phyloP scores from a whole-genome alignment of 2,329 filamentous ascomycete species.

The Thielaviopsis ethacetica region DNA sequence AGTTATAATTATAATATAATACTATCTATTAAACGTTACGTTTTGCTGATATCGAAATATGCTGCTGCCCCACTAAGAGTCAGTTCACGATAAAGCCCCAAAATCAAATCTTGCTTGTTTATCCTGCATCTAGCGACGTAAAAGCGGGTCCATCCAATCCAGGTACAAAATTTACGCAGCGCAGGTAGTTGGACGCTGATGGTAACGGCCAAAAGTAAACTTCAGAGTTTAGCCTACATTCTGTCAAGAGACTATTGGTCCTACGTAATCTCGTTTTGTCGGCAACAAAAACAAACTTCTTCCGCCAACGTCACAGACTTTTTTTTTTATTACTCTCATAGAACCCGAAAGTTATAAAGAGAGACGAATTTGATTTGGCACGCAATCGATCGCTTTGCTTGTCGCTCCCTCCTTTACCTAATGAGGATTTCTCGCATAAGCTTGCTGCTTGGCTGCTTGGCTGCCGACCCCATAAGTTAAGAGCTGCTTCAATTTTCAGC shows the following conservation, averaged over 20 bases:
- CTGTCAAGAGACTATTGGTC: neutral
- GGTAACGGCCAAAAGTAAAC: neutral
- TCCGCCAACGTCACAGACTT: neutral
- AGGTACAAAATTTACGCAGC: too few relatives aligned
- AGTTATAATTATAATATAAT: too few relatives aligned
- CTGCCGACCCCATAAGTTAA: too few relatives aligned
- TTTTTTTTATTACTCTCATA: too few relatives aligned
- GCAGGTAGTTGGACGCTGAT: neutral
- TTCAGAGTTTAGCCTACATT: neutral
- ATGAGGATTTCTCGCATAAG: neutral
- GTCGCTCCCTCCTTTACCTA: neutral
- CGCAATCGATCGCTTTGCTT: neutral
- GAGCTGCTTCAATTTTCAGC: too few relatives aligned
- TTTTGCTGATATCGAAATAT: too few relatives aligned
- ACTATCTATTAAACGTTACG: too few relatives aligned
- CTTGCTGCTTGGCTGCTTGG: too few relatives aligned
- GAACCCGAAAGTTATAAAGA: too few relatives aligned
- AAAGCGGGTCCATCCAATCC: neutral
- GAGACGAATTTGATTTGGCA: neutral
- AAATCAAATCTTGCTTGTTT: neutral
- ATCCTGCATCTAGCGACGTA: neutral
- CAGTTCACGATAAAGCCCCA: neutral
- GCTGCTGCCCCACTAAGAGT: too few relatives aligned
- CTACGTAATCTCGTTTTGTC: neutral
- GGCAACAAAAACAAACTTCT: neutral